Conservation (phyloP, 352 stramenopile species). For the Plasmopara viticola region DNA sequence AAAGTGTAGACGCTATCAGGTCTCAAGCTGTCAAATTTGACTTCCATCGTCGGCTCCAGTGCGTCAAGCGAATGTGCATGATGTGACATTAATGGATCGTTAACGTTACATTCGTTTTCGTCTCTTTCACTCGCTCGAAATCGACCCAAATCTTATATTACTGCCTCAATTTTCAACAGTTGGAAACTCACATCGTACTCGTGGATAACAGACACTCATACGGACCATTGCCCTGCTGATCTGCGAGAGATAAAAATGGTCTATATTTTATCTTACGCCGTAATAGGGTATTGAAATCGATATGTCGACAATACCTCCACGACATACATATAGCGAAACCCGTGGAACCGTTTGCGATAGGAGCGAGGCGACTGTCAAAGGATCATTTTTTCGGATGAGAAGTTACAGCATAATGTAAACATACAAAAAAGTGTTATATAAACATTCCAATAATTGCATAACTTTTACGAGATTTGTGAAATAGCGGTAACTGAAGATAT, state of each 20-base stretch:
- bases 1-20: too few species aligned
- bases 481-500: too few species aligned
- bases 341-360: slow-evolving; percentile 52
- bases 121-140: slow-evolving; percentile 24
- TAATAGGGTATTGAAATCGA: slow-evolving; percentile 27
- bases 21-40: slow-evolving; percentile 14
- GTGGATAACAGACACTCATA: slow-evolving; percentile 43
- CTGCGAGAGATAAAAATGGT: too few species aligned
- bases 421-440: too few species aligned
- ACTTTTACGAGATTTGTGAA: too few species aligned
- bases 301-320: slow-evolving; percentile 45
- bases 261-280: too few species aligned
- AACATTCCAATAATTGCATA: too few species aligned
- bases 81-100: too few species aligned
- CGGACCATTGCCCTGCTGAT: slow-evolving; percentile 7
- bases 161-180: slow-evolving; percentile 36
- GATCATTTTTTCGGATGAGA: too few species aligned
- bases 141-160: slow-evolving; percentile 30
- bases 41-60: not conserved
- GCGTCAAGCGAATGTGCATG: too few species aligned
- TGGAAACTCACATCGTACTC: slow-evolving; percentile 61
- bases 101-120: not conserved
- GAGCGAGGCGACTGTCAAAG: slow-evolving; percentile 31
- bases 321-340: slow-evolving; percentile 37
- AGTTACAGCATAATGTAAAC: too few species aligned